Evolutionary conservation across 1,139 yeast species (phyloP).

Genomic region (Nakaseomyces sp.): DNA sequence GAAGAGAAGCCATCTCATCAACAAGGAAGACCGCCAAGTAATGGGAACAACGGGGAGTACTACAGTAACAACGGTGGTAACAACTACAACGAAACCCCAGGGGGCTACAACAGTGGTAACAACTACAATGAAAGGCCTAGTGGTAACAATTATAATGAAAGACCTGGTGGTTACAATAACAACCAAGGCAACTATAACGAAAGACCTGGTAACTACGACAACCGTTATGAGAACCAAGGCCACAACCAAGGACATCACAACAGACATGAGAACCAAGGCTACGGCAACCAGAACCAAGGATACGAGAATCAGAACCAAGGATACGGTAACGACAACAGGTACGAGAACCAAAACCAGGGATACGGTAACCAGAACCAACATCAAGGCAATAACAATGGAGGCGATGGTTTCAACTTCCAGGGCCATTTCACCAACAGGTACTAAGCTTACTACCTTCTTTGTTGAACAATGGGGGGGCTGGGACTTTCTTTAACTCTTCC

Average conservation of each 20-base stretch:
- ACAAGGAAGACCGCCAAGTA: constrained; percentile 3
- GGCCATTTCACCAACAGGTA: constrained; percentile 6
- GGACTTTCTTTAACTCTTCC: no score
- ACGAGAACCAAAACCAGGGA: neutral
- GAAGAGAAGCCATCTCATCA: neutral
- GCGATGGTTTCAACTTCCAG: constrained; percentile 5
- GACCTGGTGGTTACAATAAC: neutral
- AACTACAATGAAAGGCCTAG: neutral
- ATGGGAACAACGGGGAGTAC: neutral
- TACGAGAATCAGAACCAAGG: constrained; percentile 3
- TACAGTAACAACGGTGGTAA: neutral
- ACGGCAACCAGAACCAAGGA: constrained; percentile 3
- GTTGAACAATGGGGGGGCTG: neutral
- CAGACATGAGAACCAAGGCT: constrained; percentile 1
- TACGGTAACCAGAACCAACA: constrained; percentile 2
- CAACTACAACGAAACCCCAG: neutral
- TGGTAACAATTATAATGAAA: neutral
- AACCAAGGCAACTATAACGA: neutral
- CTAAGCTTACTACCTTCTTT: neutral
- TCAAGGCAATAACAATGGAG: no score
- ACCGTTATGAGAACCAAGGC: neutral
- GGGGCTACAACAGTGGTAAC: neutral
- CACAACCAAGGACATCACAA: neutral
- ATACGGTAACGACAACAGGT: neutral
- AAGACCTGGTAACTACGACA: neutral